phyloP scores from a whole-genome alignment of 306 rosid genomes.

The Vigna unguiculata region DNA sequence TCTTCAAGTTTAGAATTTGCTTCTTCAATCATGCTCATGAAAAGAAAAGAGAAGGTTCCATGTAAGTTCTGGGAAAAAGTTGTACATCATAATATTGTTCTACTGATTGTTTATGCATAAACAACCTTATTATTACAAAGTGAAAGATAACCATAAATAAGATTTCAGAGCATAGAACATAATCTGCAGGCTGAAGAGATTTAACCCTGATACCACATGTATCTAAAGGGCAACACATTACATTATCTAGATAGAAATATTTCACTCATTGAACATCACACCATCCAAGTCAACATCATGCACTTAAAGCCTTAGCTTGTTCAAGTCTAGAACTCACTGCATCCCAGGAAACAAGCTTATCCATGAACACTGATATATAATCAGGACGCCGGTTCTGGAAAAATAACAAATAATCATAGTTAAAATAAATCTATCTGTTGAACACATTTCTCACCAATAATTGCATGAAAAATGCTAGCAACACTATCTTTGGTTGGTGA shows the following conservation, averaged over 20 bases:
- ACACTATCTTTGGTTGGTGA: not conserved
- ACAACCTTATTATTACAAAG: not conserved
- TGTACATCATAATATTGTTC: not conserved
- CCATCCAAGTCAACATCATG: conserved; percentile 32
- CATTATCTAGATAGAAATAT: not conserved
- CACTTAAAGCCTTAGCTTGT: conserved; percentile 61
- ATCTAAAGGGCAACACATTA: not conserved
- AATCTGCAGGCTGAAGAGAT: conserved; percentile 13
- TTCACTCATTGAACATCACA: not conserved
- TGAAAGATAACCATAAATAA: not conserved
- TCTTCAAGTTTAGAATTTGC: too few relatives aligned
- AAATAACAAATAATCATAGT: conserved; percentile 8
- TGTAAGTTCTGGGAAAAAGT: not conserved
- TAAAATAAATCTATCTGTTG: conserved; percentile 17
- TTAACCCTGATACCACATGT: not conserved
- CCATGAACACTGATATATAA: conserved; percentile 68
- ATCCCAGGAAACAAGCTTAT: conserved; percentile 85
- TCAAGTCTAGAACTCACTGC: conserved; percentile 67
- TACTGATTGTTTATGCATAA: not conserved
- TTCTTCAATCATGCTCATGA: not conserved
- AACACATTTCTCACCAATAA: conserved; percentile 5
- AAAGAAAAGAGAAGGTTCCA: not conserved
- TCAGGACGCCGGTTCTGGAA: conserved; percentile 67
- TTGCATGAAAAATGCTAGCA: not conserved
- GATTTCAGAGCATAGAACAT: conserved; percentile 1